These are phyloP conservation scores for Bacterosira constricta DNA, from an alignment of 108 stramenopile genomes.

Conservation along the genomic window DNA sequence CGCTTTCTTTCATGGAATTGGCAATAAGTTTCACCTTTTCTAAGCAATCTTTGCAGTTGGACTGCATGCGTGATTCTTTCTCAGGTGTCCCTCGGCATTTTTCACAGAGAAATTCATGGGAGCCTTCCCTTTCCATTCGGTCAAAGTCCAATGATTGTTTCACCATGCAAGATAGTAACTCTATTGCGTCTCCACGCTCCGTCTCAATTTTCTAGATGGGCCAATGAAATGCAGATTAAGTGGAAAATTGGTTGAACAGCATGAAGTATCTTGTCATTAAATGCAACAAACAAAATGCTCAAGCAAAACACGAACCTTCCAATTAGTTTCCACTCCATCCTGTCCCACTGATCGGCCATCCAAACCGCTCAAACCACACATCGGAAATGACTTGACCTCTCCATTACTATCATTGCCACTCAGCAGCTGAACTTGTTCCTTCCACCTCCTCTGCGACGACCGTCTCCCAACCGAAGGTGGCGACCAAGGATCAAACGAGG, in stretches of 20 bases:
- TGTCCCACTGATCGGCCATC: background rate
- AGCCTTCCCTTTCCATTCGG: background rate
- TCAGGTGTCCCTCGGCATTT: background rate
- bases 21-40: constrained; percentile 14
- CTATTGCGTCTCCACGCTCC: constrained; percentile 70
- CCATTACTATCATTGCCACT: background rate
- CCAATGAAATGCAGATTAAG: background rate
- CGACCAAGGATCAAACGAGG: constrained; percentile 15
- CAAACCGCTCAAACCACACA: too few species aligned
- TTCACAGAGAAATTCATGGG: constrained; percentile 5
- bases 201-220: constrained; percentile 43
- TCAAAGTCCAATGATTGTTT: constrained; percentile 49
- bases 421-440: background rate
- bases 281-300: too few species aligned
- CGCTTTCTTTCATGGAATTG: constrained; percentile 31
- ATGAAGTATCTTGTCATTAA: background rate
- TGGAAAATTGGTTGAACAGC: too few species aligned
- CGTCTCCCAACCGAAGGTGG: constrained; percentile 2
- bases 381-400: background rate
- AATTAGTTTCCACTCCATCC: background rate
- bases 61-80: background rate
- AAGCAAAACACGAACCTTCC: background rate
- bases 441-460: background rate
- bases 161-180: constrained; percentile 65
- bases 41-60: constrained; percentile 5